A percentile compares a stretch with the other conserved stretches of the same genome.
phyloP scores from a whole-genome alignment of 2,329 filamentous ascomycete species.

The Xylaria polymorpha region DNA sequence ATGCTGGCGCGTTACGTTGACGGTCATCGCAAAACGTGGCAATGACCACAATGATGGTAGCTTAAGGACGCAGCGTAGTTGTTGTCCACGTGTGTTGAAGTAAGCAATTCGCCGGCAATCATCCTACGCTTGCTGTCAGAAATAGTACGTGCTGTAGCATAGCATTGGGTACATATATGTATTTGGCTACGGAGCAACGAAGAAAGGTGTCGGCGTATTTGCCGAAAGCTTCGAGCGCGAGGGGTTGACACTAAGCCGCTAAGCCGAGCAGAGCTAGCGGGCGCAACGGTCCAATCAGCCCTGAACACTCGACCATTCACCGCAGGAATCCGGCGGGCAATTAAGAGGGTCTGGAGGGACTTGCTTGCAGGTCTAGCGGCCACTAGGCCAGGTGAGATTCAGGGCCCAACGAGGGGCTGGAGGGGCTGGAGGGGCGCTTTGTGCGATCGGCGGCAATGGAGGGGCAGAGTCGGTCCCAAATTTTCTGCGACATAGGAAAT shows the following conservation, averaged over 20 bases:
- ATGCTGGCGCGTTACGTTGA: constrained; percentile 11
- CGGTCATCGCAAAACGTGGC: constrained; percentile 1
- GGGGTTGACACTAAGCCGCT: constrained; percentile 34
- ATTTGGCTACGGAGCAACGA: constrained; percentile 13
- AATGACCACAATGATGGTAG: neutral
- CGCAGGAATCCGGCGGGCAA: constrained; percentile 41
- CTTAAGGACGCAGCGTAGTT: neutral
- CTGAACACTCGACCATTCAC: constrained; percentile 29
- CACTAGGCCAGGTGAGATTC: constrained; percentile 24
- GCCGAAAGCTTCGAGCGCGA: constrained; percentile 41
- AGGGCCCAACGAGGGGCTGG: constrained; percentile 37
- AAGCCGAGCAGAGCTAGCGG: constrained; percentile 30
- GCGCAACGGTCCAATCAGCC: constrained; percentile 35
- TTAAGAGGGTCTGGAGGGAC: constrained; percentile 28
- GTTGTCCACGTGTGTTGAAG: neutral
- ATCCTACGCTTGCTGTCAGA: neutral
- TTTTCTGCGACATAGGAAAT: constrained; percentile 34
- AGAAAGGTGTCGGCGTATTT: constrained; percentile 38
- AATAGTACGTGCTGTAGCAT: constrained; percentile 26
- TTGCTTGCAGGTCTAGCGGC: constrained; percentile 29
- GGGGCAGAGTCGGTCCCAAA: constrained; percentile 37
- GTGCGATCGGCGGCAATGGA: constrained; percentile 24
- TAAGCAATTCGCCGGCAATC: constrained; percentile 10
- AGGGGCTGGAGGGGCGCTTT: constrained; percentile 13
- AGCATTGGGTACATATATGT: no score